A percentile compares a stretch with the other conserved stretches of the same genome.
Evolutionary conservation across 305 asterid species (phyloP).

Genomic region (Solanum hybrid): DNA sequence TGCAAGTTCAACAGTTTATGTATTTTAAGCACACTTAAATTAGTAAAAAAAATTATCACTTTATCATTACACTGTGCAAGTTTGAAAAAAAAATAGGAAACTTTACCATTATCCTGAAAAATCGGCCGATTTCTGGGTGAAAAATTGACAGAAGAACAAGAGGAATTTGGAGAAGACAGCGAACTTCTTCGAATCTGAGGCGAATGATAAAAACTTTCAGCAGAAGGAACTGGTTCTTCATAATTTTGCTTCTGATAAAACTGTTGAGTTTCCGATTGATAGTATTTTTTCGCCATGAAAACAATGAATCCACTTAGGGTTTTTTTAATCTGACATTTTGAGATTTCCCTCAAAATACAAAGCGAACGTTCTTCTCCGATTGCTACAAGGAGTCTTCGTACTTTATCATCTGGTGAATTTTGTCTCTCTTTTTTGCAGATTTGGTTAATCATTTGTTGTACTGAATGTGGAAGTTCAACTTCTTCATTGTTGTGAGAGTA

Average conservation of each 20-base stretch:
- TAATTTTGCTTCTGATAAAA: background rate
- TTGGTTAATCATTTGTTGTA: conserved; percentile 16
- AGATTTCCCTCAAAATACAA: conserved; percentile 15
- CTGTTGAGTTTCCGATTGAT: background rate
- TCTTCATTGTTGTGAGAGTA: background rate
- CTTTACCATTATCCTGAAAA: background rate
- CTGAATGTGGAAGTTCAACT: conserved; percentile 12
- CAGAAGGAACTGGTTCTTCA: background rate
- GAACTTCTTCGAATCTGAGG: conserved; percentile 6
- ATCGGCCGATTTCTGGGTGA: background rate
- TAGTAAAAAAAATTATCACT: background rate
- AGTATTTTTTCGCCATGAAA: background rate
- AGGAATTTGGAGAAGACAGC: background rate
- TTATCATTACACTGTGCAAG: background rate
- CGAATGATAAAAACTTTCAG: conserved; percentile 6
- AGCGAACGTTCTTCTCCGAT: conserved; percentile 38
- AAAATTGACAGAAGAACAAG: conserved; percentile 8
- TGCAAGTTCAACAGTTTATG: background rate
- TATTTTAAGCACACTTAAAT: background rate
- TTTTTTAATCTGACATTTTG: background rate
- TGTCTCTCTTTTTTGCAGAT: conserved; percentile 23
- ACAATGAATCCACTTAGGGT: conserved; percentile 24
- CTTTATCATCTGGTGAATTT: conserved; percentile 11
- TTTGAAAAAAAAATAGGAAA: background rate
- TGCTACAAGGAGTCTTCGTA: conserved; percentile 19